Evolutionary conservation across 2,329 filamentous ascomycete species (phyloP).

Genomic region (Aspergillus pseudotamarii): DNA sequence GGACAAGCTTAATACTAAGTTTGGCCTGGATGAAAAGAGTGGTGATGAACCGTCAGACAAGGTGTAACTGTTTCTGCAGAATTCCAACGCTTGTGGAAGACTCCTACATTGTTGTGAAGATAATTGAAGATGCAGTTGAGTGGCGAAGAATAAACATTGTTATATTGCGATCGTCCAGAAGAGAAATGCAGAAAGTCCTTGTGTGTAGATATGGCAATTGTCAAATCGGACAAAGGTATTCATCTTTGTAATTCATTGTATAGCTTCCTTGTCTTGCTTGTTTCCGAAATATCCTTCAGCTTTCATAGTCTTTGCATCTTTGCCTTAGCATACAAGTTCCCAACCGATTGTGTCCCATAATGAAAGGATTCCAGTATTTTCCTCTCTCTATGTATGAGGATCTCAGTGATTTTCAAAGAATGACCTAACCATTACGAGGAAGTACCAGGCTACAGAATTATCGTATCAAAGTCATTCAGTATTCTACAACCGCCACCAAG

Average conservation of each 20-base stretch:
- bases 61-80: not conserved
- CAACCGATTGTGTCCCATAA: not conserved
- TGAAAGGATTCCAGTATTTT: not conserved
- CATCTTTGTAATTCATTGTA: not conserved
- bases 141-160: no score
- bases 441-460: not conserved
- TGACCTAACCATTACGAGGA: not conserved
- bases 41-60: not conserved
- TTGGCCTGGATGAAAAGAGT: not conserved
- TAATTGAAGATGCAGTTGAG: not conserved
- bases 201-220: accelerated
- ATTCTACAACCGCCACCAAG: not conserved
- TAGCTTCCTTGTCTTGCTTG: not conserved
- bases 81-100: not conserved
- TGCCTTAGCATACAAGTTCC: not conserved
- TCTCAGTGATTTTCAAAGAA: not conserved
- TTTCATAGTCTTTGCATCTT: not conserved
- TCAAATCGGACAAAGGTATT: not conserved
- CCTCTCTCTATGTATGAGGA: not conserved
- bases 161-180: not conserved
- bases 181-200: not conserved
- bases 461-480: not conserved
- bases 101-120: not conserved
- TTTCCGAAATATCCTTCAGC: not conserved
- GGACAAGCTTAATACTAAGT: not conserved